Evolutionary conservation across 192 early-diverging fungal genomes (phyloP).

Genomic region (Podila verticillata): DNA sequence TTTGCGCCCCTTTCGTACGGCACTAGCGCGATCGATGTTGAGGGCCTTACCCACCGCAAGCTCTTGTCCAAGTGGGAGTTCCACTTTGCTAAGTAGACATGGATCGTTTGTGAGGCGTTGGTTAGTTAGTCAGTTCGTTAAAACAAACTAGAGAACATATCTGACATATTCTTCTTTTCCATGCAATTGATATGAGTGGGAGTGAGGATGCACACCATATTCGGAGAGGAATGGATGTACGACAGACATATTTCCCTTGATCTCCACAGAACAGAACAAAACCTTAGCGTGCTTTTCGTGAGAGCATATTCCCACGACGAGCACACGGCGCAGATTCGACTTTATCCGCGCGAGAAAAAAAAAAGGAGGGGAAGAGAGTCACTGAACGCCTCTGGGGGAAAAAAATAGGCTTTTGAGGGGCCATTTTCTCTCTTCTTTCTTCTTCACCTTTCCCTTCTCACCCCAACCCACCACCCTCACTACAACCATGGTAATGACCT

Average conservation of each 20-base stretch:
- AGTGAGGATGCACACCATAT: no score
- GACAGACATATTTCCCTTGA: no score
- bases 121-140: not conserved
- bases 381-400: no score
- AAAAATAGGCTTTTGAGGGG: not conserved
- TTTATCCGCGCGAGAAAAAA: no score
- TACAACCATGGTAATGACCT: slow-evolving; percentile 42
- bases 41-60: slow-evolving; percentile 69
- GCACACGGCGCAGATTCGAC: no score
- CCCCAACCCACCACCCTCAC: not conserved
- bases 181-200: not conserved
- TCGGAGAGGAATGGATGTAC: no score
- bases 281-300: not conserved
- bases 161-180: not conserved
- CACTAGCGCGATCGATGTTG: slow-evolving; percentile 65
- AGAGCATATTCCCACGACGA: no score
- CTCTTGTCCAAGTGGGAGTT: slow-evolving; percentile 89
- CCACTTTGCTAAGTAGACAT: slow-evolving; percentile 71
- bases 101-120: not conserved
- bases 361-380: no score
- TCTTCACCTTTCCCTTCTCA: not conserved
- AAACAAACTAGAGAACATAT: not conserved
- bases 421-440: not conserved
- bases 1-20: slow-evolving; percentile 94
- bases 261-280: not conserved